These are phyloP conservation scores for Arthrobotrys entomopaga DNA, from an alignment of 2,329 filamentous ascomycete species.

Conservation along the genomic window DNA sequence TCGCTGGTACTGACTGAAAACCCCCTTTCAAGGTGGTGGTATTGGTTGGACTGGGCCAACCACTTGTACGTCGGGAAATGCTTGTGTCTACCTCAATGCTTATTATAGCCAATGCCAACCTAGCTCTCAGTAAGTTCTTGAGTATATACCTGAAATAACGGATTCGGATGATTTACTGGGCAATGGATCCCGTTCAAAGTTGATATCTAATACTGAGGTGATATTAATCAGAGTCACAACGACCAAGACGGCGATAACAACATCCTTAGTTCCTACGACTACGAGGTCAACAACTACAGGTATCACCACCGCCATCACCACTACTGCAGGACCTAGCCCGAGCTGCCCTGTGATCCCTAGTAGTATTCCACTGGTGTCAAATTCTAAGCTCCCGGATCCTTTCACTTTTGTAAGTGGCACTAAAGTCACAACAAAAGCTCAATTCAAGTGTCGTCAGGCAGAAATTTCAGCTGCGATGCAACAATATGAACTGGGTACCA, in stretches of 20 bases:
- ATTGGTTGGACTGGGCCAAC: conserved; percentile 59
- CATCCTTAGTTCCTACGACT: neutral
- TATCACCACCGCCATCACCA: conserved; percentile 27
- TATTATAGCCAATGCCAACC: conserved; percentile 48
- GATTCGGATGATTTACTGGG: too few relatives aligned
- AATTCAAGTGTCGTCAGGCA: conserved; percentile 66
- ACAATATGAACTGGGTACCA: conserved; percentile 67
- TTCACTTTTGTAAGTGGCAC: conserved; percentile 65
- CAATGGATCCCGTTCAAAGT: neutral
- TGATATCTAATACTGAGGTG: neutral
- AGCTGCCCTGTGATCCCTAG: conserved; percentile 45
- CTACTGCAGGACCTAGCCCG: conserved; percentile 13
- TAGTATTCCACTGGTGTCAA: conserved; percentile 40
- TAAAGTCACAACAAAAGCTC: conserved; percentile 64
- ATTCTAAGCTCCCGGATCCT: conserved; percentile 62
- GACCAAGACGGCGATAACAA: conserved; percentile 19
- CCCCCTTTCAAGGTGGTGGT: conserved; percentile 58
- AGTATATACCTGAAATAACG: neutral
- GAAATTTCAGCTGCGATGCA: conserved; percentile 67
- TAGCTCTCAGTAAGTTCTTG: conserved; percentile 22
- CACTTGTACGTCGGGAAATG: conserved; percentile 59
- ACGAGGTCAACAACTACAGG: conserved; percentile 16
- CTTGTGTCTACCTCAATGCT: conserved; percentile 56
- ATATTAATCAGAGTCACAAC: conserved; percentile 14
- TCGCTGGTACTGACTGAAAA: too few relatives aligned